Conservation (phyloP, 208 protist species). For the Naegleria fowleri region DNA sequence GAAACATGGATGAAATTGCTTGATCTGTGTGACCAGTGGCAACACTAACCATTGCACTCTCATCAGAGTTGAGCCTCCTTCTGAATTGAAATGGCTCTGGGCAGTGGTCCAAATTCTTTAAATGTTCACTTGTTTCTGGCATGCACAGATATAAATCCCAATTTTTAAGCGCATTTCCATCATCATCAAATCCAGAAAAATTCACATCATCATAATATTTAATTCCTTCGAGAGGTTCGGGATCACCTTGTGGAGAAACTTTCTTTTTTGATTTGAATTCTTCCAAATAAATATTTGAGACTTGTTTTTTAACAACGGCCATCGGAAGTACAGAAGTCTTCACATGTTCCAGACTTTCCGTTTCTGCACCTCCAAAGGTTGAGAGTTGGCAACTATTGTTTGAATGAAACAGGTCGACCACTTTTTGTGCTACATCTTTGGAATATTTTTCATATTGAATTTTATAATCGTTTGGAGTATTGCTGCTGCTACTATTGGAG, state of each 20-base stretch:
- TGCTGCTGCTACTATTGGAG: background rate
- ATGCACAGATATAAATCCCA: background rate
- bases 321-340: background rate
- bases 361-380: background rate
- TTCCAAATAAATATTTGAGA: background rate
- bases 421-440: background rate
- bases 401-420: background rate
- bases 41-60: background rate
- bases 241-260: background rate
- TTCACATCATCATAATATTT: background rate
- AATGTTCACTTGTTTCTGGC: background rate
- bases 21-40: background rate
- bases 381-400: background rate
- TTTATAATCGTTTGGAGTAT: background rate
- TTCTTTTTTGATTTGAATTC: background rate
- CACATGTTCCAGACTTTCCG: background rate
- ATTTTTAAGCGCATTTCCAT: background rate
- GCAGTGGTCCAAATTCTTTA: background rate
- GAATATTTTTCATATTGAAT: background rate
- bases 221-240: background rate
- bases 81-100: background rate
- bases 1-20: background rate
- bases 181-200: background rate
- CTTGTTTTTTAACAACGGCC: background rate
- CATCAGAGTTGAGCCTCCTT: background rate